Percentiles rank a stretch among this genome's conserved stretches.
Evolutionary conservation across 2,329 filamentous ascomycete genomes (phyloP).

Genomic region (Calonectria pseudoturangicola): DNA sequence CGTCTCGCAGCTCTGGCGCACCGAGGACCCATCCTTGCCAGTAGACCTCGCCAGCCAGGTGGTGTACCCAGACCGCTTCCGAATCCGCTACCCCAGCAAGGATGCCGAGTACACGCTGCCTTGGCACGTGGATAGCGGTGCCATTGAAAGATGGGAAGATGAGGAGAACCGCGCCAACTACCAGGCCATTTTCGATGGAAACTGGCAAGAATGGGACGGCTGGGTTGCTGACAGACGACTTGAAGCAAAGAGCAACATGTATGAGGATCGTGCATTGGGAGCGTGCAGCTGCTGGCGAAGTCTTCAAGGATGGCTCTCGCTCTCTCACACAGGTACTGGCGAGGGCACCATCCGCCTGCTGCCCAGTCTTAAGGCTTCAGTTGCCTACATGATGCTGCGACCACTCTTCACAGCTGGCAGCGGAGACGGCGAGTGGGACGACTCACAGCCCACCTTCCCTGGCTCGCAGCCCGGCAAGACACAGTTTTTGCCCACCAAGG

Average conservation of each 20-base stretch:
- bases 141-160: conserved; percentile 81
- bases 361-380: conserved; percentile 81
- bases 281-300: conserved; percentile 75
- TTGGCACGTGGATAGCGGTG: conserved; percentile 81
- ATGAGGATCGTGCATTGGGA: conserved; percentile 59
- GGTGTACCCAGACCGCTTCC: conserved; percentile 72
- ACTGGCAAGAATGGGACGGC: conserved; percentile 86
- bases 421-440: conserved; percentile 42
- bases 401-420: conserved; percentile 81
- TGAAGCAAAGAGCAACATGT: conserved; percentile 79
- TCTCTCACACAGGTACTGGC: conserved; percentile 79
- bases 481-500: conserved; percentile 75
- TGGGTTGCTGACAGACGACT: conserved; percentile 83
- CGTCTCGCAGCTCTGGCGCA: conserved; percentile 30
- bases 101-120: conserved; percentile 70
- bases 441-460: conserved; percentile 72
- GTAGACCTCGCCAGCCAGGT: conserved; percentile 34
- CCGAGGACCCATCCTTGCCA: background rate
- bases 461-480: conserved; percentile 79
- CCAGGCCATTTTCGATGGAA: conserved; percentile 79
- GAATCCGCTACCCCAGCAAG: conserved; percentile 68
- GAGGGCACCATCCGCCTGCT: conserved; percentile 87
- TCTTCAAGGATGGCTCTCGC: conserved; percentile 88
- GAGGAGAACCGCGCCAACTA: conserved; percentile 79
- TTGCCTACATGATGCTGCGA: conserved; percentile 84